Conservation (phyloP, 1,284 basidiomycete species). For the Cutaneotrichosporon mucoides region DNA sequence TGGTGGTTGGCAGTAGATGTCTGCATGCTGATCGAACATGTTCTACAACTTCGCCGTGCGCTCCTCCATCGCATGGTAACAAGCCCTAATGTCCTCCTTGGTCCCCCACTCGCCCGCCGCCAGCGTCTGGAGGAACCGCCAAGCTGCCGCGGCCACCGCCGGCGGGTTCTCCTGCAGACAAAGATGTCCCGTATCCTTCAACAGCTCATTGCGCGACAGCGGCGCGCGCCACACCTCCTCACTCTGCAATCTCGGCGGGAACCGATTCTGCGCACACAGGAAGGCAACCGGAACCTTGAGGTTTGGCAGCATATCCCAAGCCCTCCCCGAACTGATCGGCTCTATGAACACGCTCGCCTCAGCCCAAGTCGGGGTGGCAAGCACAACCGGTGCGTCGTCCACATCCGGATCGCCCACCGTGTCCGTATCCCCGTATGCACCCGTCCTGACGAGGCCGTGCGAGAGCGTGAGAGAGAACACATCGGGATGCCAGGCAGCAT, state of each 20-base stretch:
- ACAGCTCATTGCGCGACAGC: conserved; percentile 16
- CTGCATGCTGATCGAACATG: no score
- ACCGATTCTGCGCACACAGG: conserved; percentile 21
- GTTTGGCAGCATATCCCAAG: conserved; percentile 33
- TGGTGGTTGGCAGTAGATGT: no score
- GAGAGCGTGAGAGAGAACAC: conserved; percentile 62
- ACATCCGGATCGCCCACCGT: background rate
- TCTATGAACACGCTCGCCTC: conserved; percentile 40
- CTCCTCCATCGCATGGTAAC: background rate
- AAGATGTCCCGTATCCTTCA: conserved; percentile 34
- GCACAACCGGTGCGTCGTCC: conserved; percentile 19
- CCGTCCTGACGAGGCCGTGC: conserved; percentile 56
- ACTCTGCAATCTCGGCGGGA: conserved; percentile 15
- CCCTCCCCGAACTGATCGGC: conserved; percentile 23
- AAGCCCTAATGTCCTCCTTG: background rate
- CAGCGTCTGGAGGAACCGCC: conserved; percentile 27
- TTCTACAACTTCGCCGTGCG: background rate
- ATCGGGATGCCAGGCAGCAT: conserved; percentile 53
- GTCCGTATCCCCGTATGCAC: conserved; percentile 2
- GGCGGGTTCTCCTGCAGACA: conserved; percentile 38
- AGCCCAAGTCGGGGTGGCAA: conserved; percentile 36
- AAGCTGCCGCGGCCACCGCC: conserved; percentile 28
- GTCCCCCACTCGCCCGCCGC: conserved; percentile 6
- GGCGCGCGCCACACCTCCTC: conserved; percentile 36
- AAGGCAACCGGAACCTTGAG: conserved; percentile 32